Base-by-base conservation (phyloP, 1,139 yeast species). In the Magnusiomyces fungicola region DNA sequence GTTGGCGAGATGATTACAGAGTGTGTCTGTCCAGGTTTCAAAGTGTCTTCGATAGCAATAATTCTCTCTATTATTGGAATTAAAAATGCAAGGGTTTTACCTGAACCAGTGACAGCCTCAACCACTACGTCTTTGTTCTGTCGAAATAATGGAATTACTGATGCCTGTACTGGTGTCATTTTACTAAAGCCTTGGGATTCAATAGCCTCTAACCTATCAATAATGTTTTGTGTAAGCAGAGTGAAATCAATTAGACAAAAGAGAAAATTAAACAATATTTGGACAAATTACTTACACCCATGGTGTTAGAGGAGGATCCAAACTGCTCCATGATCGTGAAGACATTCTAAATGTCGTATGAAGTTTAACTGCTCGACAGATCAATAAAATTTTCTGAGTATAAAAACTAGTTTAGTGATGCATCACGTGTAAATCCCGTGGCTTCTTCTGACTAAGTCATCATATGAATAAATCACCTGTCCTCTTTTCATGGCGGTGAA, bases 151-250 rank as follows among this genome's bases (percentile, higher is more conserved):
- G 99, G 98, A 46, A 92, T 85, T 0, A 95, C 84, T 0, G 97
- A 80, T 0, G 98, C 98, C 64, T 92, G 99, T 0, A 92, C 98
- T 0, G 99, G 97, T 0, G 99, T 92, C 97, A 92, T 89, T 16
- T 78, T 69, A 2, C 79, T 76, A 62, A 78, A 90, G 1, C 96
- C 97, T 56, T 84, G 67, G 1, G 90, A 78, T 19, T 69, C 68
- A 27, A 90, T 74, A 1, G 96, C 95, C 2, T 81, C 84, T 29
- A 60, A 49, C 18, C 60, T 61, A 46, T n/a, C 18, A 12, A 6
- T 16, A 16, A 14, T 29, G 27, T 37, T 23, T 45, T 43, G 37
- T 45, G 43, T 22, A 21, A 10, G 3, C 2, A 14, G 24, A 12
- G 23, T 6, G 18, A 7, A 16, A 3, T 1, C 18, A 38, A 27